Conservation (phyloP, 441 rosid genomes). For the Corymbia citriodora region DNA sequence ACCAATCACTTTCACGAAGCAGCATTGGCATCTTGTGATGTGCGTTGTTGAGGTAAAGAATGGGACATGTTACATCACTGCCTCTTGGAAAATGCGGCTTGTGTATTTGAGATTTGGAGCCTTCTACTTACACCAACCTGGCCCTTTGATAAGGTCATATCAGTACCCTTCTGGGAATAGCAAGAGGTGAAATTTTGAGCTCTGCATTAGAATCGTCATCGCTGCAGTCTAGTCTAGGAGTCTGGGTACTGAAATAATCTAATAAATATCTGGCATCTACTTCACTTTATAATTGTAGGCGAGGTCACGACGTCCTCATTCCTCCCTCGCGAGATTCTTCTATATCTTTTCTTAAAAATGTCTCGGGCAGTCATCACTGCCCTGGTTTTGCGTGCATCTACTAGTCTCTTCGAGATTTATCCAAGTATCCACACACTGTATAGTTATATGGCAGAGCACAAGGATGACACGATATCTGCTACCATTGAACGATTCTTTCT, state of each 20-base stretch:
- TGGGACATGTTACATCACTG: background rate
- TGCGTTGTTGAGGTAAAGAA: background rate
- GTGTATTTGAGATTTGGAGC: background rate
- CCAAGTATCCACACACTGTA: background rate
- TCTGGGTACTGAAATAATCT: background rate
- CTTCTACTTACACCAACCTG: background rate
- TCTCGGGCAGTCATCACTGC: background rate
- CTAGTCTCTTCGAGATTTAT: background rate
- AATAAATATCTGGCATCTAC: background rate
- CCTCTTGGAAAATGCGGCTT: background rate
- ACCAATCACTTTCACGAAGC: background rate
- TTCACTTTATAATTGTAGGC: background rate
- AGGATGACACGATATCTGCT: background rate
- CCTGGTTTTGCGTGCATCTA: background rate
- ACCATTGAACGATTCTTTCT: background rate
- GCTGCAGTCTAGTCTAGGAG: background rate
- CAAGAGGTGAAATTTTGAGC: background rate
- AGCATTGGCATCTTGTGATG: background rate
- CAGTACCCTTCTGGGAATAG: background rate
- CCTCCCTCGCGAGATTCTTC: background rate
- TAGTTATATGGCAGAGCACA: background rate
- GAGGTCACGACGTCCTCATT: background rate
- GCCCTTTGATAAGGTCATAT: background rate
- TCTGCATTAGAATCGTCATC: background rate
- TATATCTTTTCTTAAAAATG: background rate